Evolutionary conservation across 2,329 filamentous ascomycete genomes (phyloP).

Genomic region (Trichoderma atrobrunneum): DNA sequence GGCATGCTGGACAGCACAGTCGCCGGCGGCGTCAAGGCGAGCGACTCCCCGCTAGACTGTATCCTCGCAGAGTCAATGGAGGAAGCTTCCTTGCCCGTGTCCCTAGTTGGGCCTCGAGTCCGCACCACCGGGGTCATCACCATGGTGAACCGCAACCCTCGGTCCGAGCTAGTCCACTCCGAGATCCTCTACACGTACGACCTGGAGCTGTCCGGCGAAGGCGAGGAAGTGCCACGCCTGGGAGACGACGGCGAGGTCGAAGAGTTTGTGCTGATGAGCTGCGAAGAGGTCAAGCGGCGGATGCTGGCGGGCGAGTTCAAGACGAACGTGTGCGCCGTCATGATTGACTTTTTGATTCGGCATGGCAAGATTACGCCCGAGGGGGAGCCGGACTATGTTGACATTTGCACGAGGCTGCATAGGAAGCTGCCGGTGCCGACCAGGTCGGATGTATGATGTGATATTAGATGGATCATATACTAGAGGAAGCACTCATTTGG

Average conservation of each 20-base stretch:
- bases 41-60: constrained; percentile 63
- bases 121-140: constrained; percentile 36
- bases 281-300: constrained; percentile 57
- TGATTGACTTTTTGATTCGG: constrained; percentile 79
- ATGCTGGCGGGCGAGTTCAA: constrained; percentile 73
- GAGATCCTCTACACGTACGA: constrained; percentile 70
- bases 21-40: constrained; percentile 70
- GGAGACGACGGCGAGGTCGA: constrained; percentile 80
- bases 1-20: constrained; percentile 78
- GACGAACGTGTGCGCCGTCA: constrained; percentile 73
- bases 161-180: constrained; percentile 33
- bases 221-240: constrained; percentile 60
- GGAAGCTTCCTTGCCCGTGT: constrained; percentile 54
- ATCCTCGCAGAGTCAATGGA: constrained; percentile 70
- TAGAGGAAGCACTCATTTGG: background rate
- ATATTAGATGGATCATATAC: background rate
- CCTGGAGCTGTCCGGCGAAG: constrained; percentile 56
- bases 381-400: constrained; percentile 68
- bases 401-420: constrained; percentile 55
- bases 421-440: constrained; percentile 43
- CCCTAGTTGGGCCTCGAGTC: constrained; percentile 28
- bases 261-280: constrained; percentile 65
- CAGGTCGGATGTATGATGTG: constrained; percentile 23
- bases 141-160: constrained; percentile 31
- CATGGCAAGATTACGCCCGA: constrained; percentile 72